Evolutionary conservation across 495 filamentous ascomycete genomes (phyloP).

Genomic region (Pyrenula massariospora): DNA sequence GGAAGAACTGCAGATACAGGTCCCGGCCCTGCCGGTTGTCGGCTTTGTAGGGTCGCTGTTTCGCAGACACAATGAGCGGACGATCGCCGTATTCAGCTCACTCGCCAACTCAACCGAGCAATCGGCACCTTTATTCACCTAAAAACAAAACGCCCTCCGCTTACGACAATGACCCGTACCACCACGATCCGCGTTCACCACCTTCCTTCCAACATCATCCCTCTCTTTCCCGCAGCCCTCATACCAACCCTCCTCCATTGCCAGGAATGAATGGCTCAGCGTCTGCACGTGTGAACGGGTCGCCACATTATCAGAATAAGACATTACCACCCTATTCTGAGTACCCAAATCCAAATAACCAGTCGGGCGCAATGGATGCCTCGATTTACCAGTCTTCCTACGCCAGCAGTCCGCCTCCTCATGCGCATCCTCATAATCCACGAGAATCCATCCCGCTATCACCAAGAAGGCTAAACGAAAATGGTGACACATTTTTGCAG

Average conservation of each 20-base stretch:
- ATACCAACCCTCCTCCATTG: neutral
- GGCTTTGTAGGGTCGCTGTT: neutral
- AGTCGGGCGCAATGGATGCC: neutral
- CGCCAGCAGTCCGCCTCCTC: constrained; percentile 24
- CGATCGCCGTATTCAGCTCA: constrained; percentile 34
- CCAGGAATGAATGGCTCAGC: neutral
- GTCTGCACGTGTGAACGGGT: constrained; percentile 24
- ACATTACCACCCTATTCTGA: constrained; percentile 35
- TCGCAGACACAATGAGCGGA: constrained; percentile 23
- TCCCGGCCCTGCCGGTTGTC: constrained; percentile 28
- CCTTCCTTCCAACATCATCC: neutral
- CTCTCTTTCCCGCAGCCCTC: neutral
- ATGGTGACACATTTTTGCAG: constrained; percentile 20
- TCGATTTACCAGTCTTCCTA: constrained; percentile 28
- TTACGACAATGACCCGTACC: constrained; percentile 49
- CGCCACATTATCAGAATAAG: constrained; percentile 32
- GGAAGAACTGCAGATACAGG: neutral
- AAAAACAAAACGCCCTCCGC: constrained; percentile 38
- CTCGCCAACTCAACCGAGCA: constrained; percentile 23
- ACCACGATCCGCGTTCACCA: constrained; percentile 19
- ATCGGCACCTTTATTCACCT: constrained; percentile 25
- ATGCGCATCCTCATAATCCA: constrained; percentile 33
- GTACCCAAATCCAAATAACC: constrained; percentile 4
- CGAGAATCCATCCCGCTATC: constrained; percentile 33
- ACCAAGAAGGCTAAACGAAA: constrained; percentile 15